Percentiles rank a stretch among this genome's conserved stretches.
phyloP scores from a whole-genome alignment of 768 basidiomycete species.

The Cystobasidium tubakii region DNA sequence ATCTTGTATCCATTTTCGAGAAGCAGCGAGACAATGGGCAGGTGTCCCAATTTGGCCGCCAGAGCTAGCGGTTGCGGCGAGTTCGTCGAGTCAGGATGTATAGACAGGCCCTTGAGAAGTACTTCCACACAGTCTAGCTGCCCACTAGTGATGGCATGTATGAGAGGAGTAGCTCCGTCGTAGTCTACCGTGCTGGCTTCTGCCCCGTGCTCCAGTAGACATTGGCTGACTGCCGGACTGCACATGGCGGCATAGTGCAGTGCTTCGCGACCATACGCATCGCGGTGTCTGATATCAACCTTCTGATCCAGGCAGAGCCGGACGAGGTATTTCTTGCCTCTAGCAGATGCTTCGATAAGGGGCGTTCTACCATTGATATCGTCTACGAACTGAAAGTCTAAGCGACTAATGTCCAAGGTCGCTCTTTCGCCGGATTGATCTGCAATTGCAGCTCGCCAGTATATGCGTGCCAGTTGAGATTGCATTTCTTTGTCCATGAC shows the following conservation, averaged over 20 bases:
- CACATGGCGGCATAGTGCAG: constrained; percentile 95
- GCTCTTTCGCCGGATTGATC: constrained; percentile 61
- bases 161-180: constrained; percentile 88
- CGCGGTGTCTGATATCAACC: constrained; percentile 65
- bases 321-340: constrained; percentile 70
- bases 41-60: constrained; percentile 82
- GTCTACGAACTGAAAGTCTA: constrained; percentile 87
- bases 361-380: constrained; percentile 94
- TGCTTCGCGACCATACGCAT: constrained; percentile 86
- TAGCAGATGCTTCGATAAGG: constrained; percentile 85
- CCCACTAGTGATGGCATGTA: constrained; percentile 86
- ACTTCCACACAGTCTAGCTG: constrained; percentile 73
- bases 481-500: constrained; percentile 55
- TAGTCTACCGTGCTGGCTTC: constrained; percentile 67
- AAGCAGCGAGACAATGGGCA: constrained; percentile 71
- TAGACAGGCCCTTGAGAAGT: constrained; percentile 63
- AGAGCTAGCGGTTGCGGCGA: constrained; percentile 82
- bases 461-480: constrained; percentile 74
- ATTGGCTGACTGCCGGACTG: constrained; percentile 53
- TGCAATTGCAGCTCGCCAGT: constrained; percentile 86
- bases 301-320: constrained; percentile 69
- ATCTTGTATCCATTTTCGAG: constrained; percentile 70
- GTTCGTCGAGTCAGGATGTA: constrained; percentile 57
- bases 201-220: constrained; percentile 68
- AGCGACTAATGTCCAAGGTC: constrained; percentile 63